Conservation (phyloP, 2,329 filamentous ascomycete species). For the Curvularia lunata region DNA sequence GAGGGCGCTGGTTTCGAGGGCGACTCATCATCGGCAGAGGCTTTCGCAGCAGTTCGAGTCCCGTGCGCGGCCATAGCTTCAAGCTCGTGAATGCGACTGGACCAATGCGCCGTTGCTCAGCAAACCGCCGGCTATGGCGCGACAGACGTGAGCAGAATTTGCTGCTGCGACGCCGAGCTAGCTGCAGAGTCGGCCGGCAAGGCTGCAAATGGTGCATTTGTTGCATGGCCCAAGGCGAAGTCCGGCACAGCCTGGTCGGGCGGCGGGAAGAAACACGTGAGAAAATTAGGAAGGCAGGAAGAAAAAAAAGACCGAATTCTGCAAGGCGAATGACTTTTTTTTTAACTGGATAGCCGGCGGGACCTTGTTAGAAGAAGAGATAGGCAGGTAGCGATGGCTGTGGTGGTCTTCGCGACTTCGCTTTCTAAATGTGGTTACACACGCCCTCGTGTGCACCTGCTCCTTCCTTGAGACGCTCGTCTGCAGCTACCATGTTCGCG, state of each 20-base stretch:
- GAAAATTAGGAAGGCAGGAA: neutral
- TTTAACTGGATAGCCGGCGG: neutral
- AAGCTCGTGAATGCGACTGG: conserved; percentile 8
- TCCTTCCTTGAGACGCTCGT: conserved; percentile 5
- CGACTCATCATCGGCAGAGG: conserved; percentile 19
- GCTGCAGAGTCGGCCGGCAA: conserved; percentile 14
- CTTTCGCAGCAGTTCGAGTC: conserved; percentile 12
- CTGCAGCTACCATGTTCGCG: conserved; percentile 16
- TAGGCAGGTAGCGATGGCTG: neutral
- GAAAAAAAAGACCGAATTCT: neutral
- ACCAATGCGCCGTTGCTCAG: conserved; percentile 11
- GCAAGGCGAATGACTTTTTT: neutral
- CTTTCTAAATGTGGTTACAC: conserved; percentile 8
- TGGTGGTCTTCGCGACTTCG: neutral
- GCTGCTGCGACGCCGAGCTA: conserved; percentile 14
- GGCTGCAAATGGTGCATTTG: conserved; percentile 7
- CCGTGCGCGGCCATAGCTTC: conserved; percentile 13
- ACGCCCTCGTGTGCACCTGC: conserved; percentile 18
- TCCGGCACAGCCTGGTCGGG: conserved; percentile 3
- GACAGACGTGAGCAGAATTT: conserved; percentile 11
- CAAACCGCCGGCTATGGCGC: conserved; percentile 14
- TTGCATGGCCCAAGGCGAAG: conserved; percentile 8
- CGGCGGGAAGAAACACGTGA: neutral
- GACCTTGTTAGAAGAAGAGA: conserved; percentile 4
- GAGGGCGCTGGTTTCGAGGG: conserved; percentile 6